Conservation (phyloP, 306 rosid species). For the Canavalia ensiformis region DNA sequence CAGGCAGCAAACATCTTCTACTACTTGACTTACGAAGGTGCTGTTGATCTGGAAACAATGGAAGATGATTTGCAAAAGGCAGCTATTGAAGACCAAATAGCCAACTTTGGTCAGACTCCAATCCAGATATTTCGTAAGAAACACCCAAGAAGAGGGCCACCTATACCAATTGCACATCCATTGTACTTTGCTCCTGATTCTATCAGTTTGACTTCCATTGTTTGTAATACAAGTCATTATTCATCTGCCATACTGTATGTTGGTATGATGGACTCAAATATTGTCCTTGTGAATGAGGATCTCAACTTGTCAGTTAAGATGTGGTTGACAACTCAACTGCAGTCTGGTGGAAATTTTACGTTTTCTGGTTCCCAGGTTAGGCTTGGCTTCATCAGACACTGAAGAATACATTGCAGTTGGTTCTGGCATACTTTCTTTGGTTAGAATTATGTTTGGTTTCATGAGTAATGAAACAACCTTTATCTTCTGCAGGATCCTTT, state of each 20-base stretch:
- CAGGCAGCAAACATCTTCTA: slow-evolving; percentile 96
- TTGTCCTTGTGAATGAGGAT: slow-evolving; percentile 88
- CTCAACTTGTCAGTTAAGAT: slow-evolving; percentile 83
- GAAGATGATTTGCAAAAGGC: slow-evolving; percentile 96
- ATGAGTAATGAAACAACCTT: slow-evolving; percentile 37
- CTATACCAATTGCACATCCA: slow-evolving; percentile 97
- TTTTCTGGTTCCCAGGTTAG: slow-evolving; percentile 92
- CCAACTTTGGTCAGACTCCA: slow-evolving; percentile 99
- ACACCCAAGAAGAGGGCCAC: slow-evolving; percentile 99
- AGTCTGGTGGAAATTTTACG: slow-evolving; percentile 95
- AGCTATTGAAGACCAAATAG: slow-evolving; percentile 97
- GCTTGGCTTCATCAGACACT: slow-evolving; percentile 49
- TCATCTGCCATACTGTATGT: slow-evolving; percentile 72
- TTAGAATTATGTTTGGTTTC: slow-evolving; percentile 35
- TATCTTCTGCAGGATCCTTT: slow-evolving; percentile 77
- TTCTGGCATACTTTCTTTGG: slow-evolving; percentile 21
- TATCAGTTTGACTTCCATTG: slow-evolving; percentile 82
- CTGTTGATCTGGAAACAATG: slow-evolving; percentile 95
- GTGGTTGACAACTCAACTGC: slow-evolving; percentile 94
- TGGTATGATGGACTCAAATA: slow-evolving; percentile 76
- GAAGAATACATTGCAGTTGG: slow-evolving; percentile 37
- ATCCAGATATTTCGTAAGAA: slow-evolving; percentile 93
- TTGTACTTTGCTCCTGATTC: slow-evolving; percentile 91
- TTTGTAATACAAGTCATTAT: slow-evolving; percentile 64
- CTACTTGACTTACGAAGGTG: slow-evolving; percentile 92